Percentiles rank a stretch among this genome's conserved stretches.
Conservation (phyloP, 2,329 filamentous ascomycete species). For the Coccinonectria pachysandricola region DNA sequence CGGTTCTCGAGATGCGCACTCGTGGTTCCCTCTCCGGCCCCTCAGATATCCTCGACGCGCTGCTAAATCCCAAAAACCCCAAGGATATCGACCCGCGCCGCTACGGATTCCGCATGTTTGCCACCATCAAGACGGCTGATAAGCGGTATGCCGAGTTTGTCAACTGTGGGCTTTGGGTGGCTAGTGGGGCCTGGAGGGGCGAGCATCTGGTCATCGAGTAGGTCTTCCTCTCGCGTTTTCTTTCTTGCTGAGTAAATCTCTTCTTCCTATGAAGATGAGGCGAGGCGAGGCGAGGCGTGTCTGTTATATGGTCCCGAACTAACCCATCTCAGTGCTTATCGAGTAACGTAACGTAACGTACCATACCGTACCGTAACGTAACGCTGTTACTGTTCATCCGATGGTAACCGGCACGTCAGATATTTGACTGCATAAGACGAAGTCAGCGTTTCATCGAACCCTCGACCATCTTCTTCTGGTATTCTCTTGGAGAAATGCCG, state of each 20-base stretch:
- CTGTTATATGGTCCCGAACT: too few species aligned
- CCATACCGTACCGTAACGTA: too few species aligned
- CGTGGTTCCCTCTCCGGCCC: constrained; percentile 37
- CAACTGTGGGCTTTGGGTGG: constrained; percentile 40
- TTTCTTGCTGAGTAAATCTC: too few species aligned
- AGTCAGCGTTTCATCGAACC: too few species aligned
- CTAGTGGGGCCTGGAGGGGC: constrained; percentile 36
- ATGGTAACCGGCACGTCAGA: too few species aligned
- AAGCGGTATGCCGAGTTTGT: constrained; percentile 37
- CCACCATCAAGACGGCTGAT: constrained; percentile 40
- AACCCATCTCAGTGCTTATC: constrained; percentile 23
- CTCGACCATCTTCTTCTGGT: too few species aligned
- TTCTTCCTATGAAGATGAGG: constrained; percentile 4
- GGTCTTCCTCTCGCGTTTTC: too few species aligned
- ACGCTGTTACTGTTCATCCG: too few species aligned
- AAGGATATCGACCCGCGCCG: constrained; percentile 31
- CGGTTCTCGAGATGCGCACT: constrained; percentile 36
- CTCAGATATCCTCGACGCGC: constrained; percentile 30
- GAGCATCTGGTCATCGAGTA: constrained; percentile 38
- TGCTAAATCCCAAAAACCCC: constrained; percentile 27
- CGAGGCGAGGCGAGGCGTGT: constrained; percentile 6
- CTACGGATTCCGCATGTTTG: constrained; percentile 39
- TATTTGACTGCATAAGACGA: constrained; percentile 16
- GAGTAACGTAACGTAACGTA: constrained; percentile 23
- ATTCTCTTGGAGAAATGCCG: too few species aligned